Evolutionary conservation across 768 basidiomycete genomes (phyloP), one percentile per base, ranked within the genome.

Genomic region (Lanmaoa pseudosensibilis): DNA sequence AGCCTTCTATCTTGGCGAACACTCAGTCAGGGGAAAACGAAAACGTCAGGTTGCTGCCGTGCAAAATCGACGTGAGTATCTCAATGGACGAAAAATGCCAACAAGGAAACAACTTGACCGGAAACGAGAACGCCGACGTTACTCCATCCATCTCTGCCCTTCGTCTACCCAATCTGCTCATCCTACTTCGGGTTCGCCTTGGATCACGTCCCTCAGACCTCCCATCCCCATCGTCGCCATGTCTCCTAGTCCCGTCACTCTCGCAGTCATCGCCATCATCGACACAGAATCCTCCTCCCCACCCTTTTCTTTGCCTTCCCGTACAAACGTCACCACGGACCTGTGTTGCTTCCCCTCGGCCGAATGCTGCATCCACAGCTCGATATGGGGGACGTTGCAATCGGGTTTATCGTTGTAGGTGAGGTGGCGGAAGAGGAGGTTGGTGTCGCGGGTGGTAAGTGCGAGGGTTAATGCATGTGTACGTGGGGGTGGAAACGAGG

Each of bases 21-120:
- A 75, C 67, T 89, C 90, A 92, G 0, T 85, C 86, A 4, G 82
- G 78, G 3, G 83, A 80, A n/a, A 93, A 83, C 9, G 84, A 82
- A 62, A 92, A 91, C 2, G 87, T 90, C 53, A 92, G 78, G 76
- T 88, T 88, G 71, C 90, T 92, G 77, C 85, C 89, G 70, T 49
- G 55, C 64, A 21, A 50, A 44, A 83, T 12, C 23, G 34, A 34
- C 11, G 19, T 59, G 39, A 60, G 41, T 21, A 16, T 48, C 43
- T 40, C 18, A 3, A n/a, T 4, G 37, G 10, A 18, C 15, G 19
- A 16, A 32, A 32, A 30, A 33, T 5, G 44, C 6, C 44, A 18
- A 10, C 25, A 6, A 1, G 30, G 3, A 13, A 10, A 15, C 4
- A 7, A 36, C 21, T 23, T 16, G 23, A 8, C 11, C 47, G 16